These are phyloP conservation scores for Coniosporium apollinis DNA, from an alignment of 495 filamentous ascomycete species.

Conservation along the genomic window DNA sequence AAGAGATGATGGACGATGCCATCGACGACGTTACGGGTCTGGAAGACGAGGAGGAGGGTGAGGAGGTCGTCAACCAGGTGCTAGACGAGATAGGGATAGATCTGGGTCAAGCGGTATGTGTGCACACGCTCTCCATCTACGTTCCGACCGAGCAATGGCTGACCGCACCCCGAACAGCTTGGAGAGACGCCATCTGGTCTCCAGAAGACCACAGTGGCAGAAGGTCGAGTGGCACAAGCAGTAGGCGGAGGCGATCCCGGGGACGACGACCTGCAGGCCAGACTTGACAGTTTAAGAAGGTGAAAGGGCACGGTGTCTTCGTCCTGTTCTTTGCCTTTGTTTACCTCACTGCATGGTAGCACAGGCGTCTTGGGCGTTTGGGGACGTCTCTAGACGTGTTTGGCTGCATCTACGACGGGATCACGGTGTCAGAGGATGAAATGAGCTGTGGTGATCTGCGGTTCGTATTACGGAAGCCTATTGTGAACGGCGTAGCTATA, in stretches of 20 bases:
- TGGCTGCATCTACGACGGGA: no score
- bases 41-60: constrained; percentile 75
- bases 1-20: constrained; percentile 99
- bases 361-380: no score
- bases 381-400: no score
- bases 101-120: constrained; percentile 64
- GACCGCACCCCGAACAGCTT: constrained; percentile 17
- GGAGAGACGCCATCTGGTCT: constrained; percentile 28
- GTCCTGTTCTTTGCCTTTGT: no score
- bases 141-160: constrained; percentile 12
- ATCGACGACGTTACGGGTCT: constrained; percentile 95
- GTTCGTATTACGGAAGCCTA: no score
- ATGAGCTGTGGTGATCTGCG: no score
- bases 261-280: constrained; percentile 31
- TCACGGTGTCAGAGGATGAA: no score
- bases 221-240: constrained; percentile 27
- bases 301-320: no score
- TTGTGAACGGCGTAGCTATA: no score
- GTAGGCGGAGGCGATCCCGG: constrained; percentile 25
- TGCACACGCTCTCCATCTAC: constrained; percentile 6
- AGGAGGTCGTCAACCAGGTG: constrained; percentile 91
- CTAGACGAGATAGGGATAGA: constrained; percentile 95
- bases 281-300: constrained; percentile 25
- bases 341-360: no score
- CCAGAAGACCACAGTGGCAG: constrained; percentile 21